Evolutionary conservation across 495 filamentous ascomycete genomes (phyloP).

Genomic region (Entonaema liquescens): DNA sequence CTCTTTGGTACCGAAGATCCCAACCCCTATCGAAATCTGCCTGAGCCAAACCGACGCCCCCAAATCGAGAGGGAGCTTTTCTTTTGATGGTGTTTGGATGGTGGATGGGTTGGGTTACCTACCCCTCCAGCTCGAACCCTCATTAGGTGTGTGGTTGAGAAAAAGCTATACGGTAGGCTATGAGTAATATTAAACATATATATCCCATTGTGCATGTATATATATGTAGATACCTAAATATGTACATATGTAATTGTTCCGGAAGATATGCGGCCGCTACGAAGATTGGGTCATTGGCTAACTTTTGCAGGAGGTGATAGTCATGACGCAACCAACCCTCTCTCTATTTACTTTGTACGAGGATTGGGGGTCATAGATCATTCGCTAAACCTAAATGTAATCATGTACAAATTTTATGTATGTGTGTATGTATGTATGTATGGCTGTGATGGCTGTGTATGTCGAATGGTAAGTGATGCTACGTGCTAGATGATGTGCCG

Average conservation of each 20-base stretch:
- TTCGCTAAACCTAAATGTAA: conserved; percentile 14
- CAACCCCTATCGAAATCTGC: conserved; percentile 17
- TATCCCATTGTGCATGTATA: not conserved
- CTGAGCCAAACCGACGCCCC: conserved; percentile 1
- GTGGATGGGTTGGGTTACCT: conserved; percentile 9
- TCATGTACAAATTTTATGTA: conserved; percentile 12
- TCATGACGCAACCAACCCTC: conserved; percentile 34
- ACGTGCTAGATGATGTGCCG: conserved; percentile 23
- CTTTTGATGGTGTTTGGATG: too few relatives aligned
- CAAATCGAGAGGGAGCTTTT: not conserved
- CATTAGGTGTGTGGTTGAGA: conserved; percentile 12
- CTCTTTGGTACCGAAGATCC: too few relatives aligned
- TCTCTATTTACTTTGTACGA: conserved; percentile 6
- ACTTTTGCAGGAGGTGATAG: conserved; percentile 11
- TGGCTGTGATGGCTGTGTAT: not conserved
- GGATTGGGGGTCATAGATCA: conserved; percentile 3
- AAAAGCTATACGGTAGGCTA: conserved; percentile 5
- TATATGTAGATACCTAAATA: not conserved
- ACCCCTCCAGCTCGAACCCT: conserved; percentile 4
- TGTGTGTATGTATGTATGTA: not conserved
- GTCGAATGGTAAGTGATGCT: conserved; percentile 15
- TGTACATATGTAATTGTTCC: conserved; percentile 13
- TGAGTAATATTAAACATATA: conserved; percentile 3
- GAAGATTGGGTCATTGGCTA: conserved; percentile 17
- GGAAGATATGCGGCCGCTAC: conserved; percentile 31